Evolutionary conservation across 176 grass and related monocot genomes (phyloP).

Genomic region (Sorghum bicolor): DNA sequence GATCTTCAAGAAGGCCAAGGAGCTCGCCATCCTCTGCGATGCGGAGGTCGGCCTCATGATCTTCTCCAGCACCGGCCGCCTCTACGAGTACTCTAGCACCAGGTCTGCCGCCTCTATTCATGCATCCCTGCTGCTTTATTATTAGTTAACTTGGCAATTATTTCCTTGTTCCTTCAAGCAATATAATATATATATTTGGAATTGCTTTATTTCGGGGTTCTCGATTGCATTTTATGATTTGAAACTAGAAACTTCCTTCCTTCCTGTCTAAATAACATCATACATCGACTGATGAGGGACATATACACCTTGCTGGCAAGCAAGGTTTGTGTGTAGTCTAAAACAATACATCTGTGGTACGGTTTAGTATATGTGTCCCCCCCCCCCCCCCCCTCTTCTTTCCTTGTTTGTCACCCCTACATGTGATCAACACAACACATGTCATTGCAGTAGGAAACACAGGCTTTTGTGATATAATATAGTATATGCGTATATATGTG

Average conservation of each 20-base stretch:
- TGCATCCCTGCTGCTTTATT: neutral
- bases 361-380: neutral
- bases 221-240: neutral
- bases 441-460: conserved; percentile 18
- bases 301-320: neutral
- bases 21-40: conserved; percentile 90
- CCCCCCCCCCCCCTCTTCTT: neutral
- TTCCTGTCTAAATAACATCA: neutral
- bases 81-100: conserved; percentile 84
- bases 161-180: neutral
- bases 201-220: neutral
- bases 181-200: neutral
- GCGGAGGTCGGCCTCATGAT: conserved; percentile 84
- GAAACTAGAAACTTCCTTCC: neutral
- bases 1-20: conserved; percentile 92
- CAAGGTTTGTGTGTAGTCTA: neutral
- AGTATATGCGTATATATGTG: neutral
- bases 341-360: neutral
- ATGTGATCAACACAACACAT: conserved; percentile 21
- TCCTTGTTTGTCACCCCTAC: too few relatives aligned
- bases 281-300: neutral
- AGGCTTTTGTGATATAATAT: conserved; percentile 28
- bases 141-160: neutral
- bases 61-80: conserved; percentile 90
- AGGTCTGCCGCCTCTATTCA: conserved; percentile 41